A percentile compares a stretch with the other conserved stretches of the same genome.
These are phyloP conservation scores for Gossypioides kirkii DNA, from an alignment of 345 rosid genomes.

Conservation along the genomic window DNA sequence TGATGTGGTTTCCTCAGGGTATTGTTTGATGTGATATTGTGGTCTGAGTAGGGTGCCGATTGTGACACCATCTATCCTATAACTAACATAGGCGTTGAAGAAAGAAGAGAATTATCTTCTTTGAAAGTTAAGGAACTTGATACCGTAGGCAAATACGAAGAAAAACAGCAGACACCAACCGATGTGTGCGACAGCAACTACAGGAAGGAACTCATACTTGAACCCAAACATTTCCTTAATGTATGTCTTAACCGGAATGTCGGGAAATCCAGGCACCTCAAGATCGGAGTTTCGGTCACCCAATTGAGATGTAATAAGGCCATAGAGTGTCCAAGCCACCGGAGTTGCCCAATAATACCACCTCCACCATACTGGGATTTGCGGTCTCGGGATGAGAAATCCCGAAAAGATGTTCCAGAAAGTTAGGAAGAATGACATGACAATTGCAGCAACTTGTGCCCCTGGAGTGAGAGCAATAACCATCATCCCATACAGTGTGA, in stretches of 20 bases:
- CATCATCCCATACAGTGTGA: slow-evolving; percentile 84
- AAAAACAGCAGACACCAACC: slow-evolving; percentile 42
- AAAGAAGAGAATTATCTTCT: slow-evolving; percentile 28
- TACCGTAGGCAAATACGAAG: slow-evolving; percentile 44
- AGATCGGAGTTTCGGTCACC: slow-evolving; percentile 42
- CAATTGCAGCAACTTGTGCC: slow-evolving; percentile 60
- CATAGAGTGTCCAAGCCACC: slow-evolving; percentile 70
- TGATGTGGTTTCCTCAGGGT: background rate
- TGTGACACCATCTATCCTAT: background rate
- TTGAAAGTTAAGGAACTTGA: slow-evolving; percentile 56
- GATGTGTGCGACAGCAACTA: slow-evolving; percentile 49
- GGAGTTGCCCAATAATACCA: slow-evolving; percentile 86
- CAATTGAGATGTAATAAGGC: slow-evolving; percentile 59
- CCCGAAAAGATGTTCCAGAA: slow-evolving; percentile 90
- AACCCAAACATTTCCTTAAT: slow-evolving; percentile 44
- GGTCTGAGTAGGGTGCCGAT: no score
- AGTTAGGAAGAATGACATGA: slow-evolving; percentile 70
- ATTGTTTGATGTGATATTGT: background rate
- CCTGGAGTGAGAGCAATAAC: slow-evolving; percentile 67
- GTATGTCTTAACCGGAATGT: slow-evolving; percentile 29
- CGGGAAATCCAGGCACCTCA: slow-evolving; percentile 34
- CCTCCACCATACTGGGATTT: slow-evolving; percentile 83
- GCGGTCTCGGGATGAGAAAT: slow-evolving; percentile 61
- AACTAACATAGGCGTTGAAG: background rate
- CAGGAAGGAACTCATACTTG: slow-evolving; percentile 56